Evolutionary conservation across 2,329 filamentous ascomycete species (phyloP), one percentile per base, ranked within the genome.

Genomic region (Colletotrichum viniferum): DNA sequence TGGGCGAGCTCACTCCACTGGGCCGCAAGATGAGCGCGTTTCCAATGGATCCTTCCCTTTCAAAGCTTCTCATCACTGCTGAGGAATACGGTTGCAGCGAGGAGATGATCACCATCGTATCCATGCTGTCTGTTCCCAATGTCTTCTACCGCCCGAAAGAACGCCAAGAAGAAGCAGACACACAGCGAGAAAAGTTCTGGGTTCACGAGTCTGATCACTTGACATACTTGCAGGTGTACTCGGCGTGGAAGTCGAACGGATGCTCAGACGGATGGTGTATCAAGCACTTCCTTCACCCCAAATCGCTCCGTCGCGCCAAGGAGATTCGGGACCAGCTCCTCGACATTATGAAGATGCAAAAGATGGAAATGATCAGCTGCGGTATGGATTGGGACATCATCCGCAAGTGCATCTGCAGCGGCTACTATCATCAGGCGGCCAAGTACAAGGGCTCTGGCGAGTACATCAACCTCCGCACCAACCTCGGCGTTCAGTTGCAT

Each of bases 81-180:
- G 94, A 94, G 69, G 93, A 96, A 77, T 98, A 98, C 83, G 94
- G 92, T 61, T 99, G 97, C 85, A 97, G 94, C 83, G 96, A 98
- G 85, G 97, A 99, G 85, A 98, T 99, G 94, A 91, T 98, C 26
- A 98, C 96, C 0, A 98, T 99, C 64, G 97, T 99, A 26, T 96
- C 96, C 28, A 98, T 99, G 97, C 90, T 99, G 10, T 98, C 95
- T 1, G 97, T 99, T 0, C 97, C 97, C 12, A 97, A 94, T 77
- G 97, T 98, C 32, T 99, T 98, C 85, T 98, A 98, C 86, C 92
- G 97, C 8, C 97, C 97, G 4, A 98, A 98, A 83, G 97, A 99
- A 84, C 94, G 97, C 2, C 94, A 98, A 81, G 97, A 99, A 82
- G 97, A 99, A 86, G 97, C 96, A 7, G 97, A 99, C 81, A 93